A percentile compares a stretch with the other conserved stretches of the same genome.
Evolutionary conservation across 192 early-diverging fungal genomes (phyloP).

Genomic region (Physocladia obscura): DNA sequence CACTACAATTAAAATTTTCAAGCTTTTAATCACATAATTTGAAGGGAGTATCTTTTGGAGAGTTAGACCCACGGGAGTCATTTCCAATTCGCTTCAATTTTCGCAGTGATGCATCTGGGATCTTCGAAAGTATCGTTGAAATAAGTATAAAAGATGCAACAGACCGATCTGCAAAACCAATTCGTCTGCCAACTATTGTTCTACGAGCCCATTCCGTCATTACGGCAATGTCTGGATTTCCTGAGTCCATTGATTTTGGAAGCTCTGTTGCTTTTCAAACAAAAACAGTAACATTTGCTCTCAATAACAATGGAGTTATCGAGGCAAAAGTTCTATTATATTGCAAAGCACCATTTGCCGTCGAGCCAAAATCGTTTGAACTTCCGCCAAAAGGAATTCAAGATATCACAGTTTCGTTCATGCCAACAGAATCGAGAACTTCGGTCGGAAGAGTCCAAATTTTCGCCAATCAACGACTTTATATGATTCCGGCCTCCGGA

Average conservation of each 20-base stretch:
- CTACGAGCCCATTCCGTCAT: conserved; percentile 49
- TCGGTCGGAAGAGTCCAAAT: conserved; percentile 43
- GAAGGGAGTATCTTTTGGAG: conserved; percentile 44
- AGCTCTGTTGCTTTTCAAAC: conserved; percentile 50
- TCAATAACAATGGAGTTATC: conserved; percentile 52
- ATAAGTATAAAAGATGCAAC: conserved; percentile 47
- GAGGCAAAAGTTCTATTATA: conserved; percentile 49
- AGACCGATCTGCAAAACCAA: conserved; percentile 45
- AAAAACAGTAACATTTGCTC: conserved; percentile 35
- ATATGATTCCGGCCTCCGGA: conserved; percentile 43
- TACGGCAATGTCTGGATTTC: conserved; percentile 50
- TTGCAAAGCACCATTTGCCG: conserved; percentile 49
- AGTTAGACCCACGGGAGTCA: conserved; percentile 47
- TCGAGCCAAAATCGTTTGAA: conserved; percentile 45
- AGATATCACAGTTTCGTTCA: conserved; percentile 46
- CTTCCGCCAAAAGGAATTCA: conserved; percentile 45
- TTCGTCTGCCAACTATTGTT: conserved; percentile 42
- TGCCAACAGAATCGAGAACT: conserved; percentile 51
- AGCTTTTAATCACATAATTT: not conserved
- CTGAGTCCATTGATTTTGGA: conserved; percentile 59
- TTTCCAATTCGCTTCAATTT: conserved; percentile 52
- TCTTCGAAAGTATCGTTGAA: conserved; percentile 53
- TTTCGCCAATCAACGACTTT: conserved; percentile 60
- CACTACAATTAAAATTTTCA: not conserved
- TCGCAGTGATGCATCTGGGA: conserved; percentile 45